These are phyloP conservation scores for Zancudomyces culisetae DNA, from an alignment of 371 early-diverging fungal genomes.

Conservation along the genomic window DNA sequence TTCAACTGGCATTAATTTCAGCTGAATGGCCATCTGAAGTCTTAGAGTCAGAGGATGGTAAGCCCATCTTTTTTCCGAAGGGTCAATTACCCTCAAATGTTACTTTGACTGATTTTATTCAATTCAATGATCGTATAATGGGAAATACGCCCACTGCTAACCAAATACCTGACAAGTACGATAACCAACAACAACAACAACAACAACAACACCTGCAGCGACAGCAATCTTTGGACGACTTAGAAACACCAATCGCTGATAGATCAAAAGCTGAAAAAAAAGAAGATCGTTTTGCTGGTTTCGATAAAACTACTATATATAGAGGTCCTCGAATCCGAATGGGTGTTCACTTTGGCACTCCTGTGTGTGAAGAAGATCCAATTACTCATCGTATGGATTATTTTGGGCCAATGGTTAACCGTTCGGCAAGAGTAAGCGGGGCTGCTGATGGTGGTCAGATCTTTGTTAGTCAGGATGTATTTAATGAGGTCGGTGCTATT, in stretches of 20 bases:
- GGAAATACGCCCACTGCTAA: no score
- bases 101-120: constrained; percentile 11
- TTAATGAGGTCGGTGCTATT: constrained; percentile 22
- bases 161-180: no score
- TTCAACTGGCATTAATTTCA: constrained; percentile 60
- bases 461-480: constrained; percentile 26
- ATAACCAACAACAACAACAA: no score
- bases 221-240: constrained; percentile 11
- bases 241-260: constrained; percentile 12
- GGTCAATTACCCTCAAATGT: background rate
- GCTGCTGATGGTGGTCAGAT: constrained; percentile 89
- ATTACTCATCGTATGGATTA: constrained; percentile 89
- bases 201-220: no score
- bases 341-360: constrained; percentile 87
- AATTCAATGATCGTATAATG: constrained; percentile 38
- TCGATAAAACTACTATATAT: constrained; percentile 37
- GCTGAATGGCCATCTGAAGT: constrained; percentile 89
- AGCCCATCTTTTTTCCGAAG: constrained; percentile 35
- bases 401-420: constrained; percentile 86
- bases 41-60: constrained; percentile 53
- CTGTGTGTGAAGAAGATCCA: constrained; percentile 78
- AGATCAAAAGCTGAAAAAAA: background rate
- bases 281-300: constrained; percentile 6
- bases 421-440: constrained; percentile 67
- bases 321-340: constrained; percentile 81